These are phyloP conservation scores for Candida sanyaensis DNA, from an alignment of 1,139 yeast genomes.

Conservation along the genomic window DNA sequence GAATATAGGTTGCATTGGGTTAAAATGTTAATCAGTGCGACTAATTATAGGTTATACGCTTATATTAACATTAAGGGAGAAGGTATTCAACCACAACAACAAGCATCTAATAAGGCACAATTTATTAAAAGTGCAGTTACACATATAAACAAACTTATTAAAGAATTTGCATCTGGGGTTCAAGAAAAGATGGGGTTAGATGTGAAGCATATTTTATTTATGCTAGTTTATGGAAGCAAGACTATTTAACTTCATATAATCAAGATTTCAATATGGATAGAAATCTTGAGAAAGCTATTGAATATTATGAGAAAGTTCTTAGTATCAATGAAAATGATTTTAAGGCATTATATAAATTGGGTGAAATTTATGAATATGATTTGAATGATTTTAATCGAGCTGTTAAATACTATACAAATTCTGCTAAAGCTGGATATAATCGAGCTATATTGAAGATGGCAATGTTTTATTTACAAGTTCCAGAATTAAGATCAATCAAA, in stretches of 20 bases:
- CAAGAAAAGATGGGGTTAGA: conserved; percentile 24
- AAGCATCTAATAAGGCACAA: conserved; percentile 32
- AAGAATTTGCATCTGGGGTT: conserved; percentile 32
- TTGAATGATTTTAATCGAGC: conserved; percentile 34
- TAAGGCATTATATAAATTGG: conserved; percentile 41
- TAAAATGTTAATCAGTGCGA: conserved; percentile 44
- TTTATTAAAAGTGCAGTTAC: conserved; percentile 44
- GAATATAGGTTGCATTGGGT: conserved; percentile 49
- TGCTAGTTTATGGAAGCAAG: conserved; percentile 43
- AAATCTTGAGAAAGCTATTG: conserved; percentile 31
- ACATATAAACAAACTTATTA: conserved; percentile 40
- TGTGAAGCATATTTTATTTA: conserved; percentile 37
- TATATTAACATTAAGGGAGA: conserved; percentile 50
- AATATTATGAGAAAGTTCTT: conserved; percentile 36
- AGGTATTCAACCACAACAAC: conserved; percentile 32
- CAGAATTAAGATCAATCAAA: conserved; percentile 36
- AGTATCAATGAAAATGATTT: conserved; percentile 34
- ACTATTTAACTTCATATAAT: conserved; percentile 29
- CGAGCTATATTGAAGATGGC: conserved; percentile 47
- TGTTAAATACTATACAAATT: conserved; percentile 34
- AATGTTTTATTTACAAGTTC: conserved; percentile 37
- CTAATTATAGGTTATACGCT: conserved; percentile 41
- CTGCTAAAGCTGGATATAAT: conserved; percentile 47
- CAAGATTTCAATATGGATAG: conserved; percentile 42
- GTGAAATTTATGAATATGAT: conserved; percentile 43